Evolutionary conservation across 306 rosid species (phyloP).

Genomic region (Gynostemma pentaphyllum): DNA sequence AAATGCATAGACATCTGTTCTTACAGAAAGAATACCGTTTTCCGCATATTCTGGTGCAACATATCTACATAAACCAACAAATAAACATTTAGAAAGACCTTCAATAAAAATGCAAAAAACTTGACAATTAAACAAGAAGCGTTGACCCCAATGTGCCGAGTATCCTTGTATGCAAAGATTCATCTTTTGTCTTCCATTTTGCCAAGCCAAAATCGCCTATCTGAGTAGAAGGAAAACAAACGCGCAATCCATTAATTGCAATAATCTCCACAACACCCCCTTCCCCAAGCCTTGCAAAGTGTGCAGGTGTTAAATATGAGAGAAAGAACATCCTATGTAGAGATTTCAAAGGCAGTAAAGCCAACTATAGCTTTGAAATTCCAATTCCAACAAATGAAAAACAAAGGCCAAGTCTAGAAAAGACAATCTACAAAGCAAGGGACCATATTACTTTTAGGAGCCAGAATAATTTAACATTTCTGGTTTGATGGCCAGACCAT

Average conservation of each 20-base stretch:
- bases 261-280: not conserved
- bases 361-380: not conserved
- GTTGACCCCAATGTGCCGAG: conserved; percentile 80
- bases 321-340: not conserved
- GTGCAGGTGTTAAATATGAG: not conserved
- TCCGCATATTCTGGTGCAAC: conserved; percentile 82
- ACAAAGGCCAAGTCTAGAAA: not conserved
- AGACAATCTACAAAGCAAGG: not conserved
- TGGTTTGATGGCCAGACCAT: not conserved
- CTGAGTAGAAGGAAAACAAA: conserved; percentile 22
- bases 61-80: conserved; percentile 35
- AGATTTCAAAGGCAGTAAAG: not conserved
- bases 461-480: not conserved
- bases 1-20: conserved; percentile 61
- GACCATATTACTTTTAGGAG: not conserved
- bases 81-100: not conserved
- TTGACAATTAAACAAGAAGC: conserved; percentile 1
- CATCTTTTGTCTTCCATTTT: conserved; percentile 53
- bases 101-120: not conserved
- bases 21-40: conserved; percentile 51
- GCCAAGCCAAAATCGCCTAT: conserved; percentile 89
- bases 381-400: not conserved
- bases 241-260: not conserved
- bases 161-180: conserved; percentile 44
- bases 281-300: not conserved